Evolutionary conservation across 2,329 filamentous ascomycete genomes (phyloP), one percentile per base, ranked within the genome.

Genomic region (Paracorniculantispora psalliotae): DNA sequence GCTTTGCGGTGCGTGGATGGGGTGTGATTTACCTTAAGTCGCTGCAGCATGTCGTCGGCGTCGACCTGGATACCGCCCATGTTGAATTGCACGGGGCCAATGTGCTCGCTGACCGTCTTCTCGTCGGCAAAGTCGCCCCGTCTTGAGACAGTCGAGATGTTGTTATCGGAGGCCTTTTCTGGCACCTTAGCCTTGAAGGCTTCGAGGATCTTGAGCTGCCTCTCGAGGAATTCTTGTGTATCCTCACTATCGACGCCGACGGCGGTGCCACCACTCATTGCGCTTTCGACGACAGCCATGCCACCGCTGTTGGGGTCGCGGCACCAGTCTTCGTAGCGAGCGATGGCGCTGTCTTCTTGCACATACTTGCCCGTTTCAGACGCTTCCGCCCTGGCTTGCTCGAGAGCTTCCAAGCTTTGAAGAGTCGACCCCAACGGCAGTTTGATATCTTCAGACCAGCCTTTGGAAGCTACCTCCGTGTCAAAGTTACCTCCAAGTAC

Each of bases 11-110:
- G 41, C 7, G 8, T 43, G 9, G 25, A 15, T 50, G n/a, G 21
- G 28, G 10, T 7, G n/a, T 26, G 19, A 26, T 75, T 68, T 75
- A 93, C 91, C 84, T 92, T 92, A 61, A 96, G 79, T 66, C 89
- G 85, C 72, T 92, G 89, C 60, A 96, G 76, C 89, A 96, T 94
- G 68, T 96, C 92, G 69, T 96, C 92, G 9, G 92, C 92, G 73
- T 97, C 92, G 30, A 96, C 90, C 70, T 96, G 92, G 63, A 99
- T 75, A 56, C 94, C 94, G 44, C 94, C 94, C 82, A 99, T 94
- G 71, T 99, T 99, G 77, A 97, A 97, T 69, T 96, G 92, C 63
- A 97, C 92, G 0, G 92, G 92, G 0, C 92, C 92, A 67, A 96
- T 96, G 67, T 96, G 92, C 68, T 93, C 90, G 66, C 86, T 87